Percentiles rank a stretch among this genome's conserved stretches.
Evolutionary conservation across 163 green algal species (phyloP).

Genomic region (Prototheca wickerhamii): DNA sequence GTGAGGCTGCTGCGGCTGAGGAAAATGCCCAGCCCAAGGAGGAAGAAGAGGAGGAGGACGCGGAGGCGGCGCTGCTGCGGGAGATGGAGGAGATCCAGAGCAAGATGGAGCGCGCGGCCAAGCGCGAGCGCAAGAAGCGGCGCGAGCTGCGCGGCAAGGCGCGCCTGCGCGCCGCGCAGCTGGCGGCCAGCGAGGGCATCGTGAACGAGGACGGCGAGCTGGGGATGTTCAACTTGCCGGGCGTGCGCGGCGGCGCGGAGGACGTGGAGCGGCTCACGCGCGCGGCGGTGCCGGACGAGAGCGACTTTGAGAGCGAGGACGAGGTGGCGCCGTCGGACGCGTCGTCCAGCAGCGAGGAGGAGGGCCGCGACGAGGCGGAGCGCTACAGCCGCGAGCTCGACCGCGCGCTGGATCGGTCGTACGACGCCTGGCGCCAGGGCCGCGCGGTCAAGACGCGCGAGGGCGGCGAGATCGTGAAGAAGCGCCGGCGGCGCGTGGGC

Average conservation of each 20-base stretch:
- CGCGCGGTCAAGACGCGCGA: conserved; percentile 31
- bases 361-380: conserved; percentile 42
- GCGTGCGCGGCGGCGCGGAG: conserved; percentile 8
- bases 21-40: conserved; percentile 17
- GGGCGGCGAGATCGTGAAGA: conserved; percentile 29
- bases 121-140: conserved; percentile 56
- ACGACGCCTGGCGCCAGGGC: conserved; percentile 70
- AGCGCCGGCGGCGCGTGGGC: conserved; percentile 60
- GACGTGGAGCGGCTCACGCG: conserved; percentile 1
- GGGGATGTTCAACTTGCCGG: conserved; percentile 46
- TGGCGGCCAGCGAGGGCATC: conserved; percentile 39
- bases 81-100: conserved; percentile 80
- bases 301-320: conserved; percentile 7
- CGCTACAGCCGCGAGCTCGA: conserved; percentile 72
- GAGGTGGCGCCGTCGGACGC: conserved; percentile 3
- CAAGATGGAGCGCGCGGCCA: conserved; percentile 41
- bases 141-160: conserved; percentile 64
- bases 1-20: conserved; percentile 12
- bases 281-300: conserved; percentile 8
- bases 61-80: conserved; percentile 60
- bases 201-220: conserved; percentile 29
- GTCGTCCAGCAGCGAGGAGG: conserved; percentile 15
- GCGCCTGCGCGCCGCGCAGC: conserved; percentile 49
- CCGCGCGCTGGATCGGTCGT: conserved; percentile 71
- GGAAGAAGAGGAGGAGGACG: conserved; percentile 27